Conservation (phyloP, 2,329 filamentous ascomycete species). For the Mollisiaceae sp. region DNA sequence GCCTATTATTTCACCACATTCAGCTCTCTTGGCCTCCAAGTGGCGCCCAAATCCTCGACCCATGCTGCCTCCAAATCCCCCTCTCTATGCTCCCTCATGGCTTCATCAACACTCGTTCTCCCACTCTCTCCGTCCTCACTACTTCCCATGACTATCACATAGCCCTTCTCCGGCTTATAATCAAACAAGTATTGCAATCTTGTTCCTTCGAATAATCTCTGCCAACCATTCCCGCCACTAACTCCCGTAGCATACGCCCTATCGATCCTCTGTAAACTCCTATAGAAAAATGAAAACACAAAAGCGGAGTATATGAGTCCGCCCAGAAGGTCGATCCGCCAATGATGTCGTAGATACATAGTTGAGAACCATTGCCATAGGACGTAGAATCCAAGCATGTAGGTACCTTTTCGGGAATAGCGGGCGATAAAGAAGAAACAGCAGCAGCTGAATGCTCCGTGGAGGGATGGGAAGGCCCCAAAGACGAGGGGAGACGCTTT, state of each 20-base stretch:
- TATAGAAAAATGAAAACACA: constrained; percentile 64
- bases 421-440: constrained; percentile 75
- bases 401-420: constrained; percentile 62
- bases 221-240: constrained; percentile 39
- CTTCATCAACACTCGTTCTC: constrained; percentile 16
- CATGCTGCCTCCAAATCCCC: constrained; percentile 2
- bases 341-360: constrained; percentile 96
- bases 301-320: constrained; percentile 78
- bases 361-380: constrained; percentile 97
- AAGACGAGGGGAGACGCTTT: constrained; percentile 89
- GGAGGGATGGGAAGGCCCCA: constrained; percentile 89
- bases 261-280: constrained; percentile 37
- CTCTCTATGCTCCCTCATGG: not conserved
- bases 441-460: constrained; percentile 93
- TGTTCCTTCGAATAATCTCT: constrained; percentile 37
- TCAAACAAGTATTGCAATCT: constrained; percentile 36
- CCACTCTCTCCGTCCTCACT: constrained; percentile 19
- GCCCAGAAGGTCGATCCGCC: constrained; percentile 87
- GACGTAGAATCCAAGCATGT: constrained; percentile 72
- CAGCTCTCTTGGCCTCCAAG: constrained; percentile 2
- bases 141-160: constrained; percentile 26
- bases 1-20: not conserved
- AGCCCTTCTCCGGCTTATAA: constrained; percentile 29
- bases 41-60: constrained; percentile 8
- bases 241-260: constrained; percentile 36